Base-by-base conservation (phyloP, 352 stramenopile species). In the Phytophthora pisi region DNA sequence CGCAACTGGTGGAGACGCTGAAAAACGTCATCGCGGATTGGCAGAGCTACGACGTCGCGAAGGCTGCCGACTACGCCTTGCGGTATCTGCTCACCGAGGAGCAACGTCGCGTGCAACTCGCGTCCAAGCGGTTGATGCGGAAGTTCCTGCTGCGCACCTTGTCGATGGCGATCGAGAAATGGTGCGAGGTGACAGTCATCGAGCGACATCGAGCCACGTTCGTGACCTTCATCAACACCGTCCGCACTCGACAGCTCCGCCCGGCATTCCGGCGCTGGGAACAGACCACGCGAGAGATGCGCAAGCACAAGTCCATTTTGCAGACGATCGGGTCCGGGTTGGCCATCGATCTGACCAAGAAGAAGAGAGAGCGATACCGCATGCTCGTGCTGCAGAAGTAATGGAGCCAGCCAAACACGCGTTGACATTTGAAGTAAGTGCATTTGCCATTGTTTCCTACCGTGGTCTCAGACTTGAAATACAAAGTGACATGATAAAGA, bases 361-460 rank as follows among this genome's bases (percentile, higher is more conserved):
- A 81, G 45, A 85, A 81, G 53, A 79, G 74, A 49, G 73, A 90
- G 61, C 79, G 81, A 6, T 91, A 91, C 30, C 73, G 79, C 36
- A 89, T 89, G 73, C 75, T 90, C 3, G 83, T 88, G 38, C 52
- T 90, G 53, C 83, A 91, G 49, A 91, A 91, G 50, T 91, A 66
- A 72, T 7, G 9, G 52, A 34, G 9, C 3, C 1, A 38, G 11
- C 11, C 31, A 38, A 10, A 38, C 31, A 38, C 31, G 31, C 31
- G 7, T 38, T 38, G 7, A 38, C 31, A 5, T 38, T 57, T 45
- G 47, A 50, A 64, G 46, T 43, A 57, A 57, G 34, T 64, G 57
- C 47, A 50, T 64, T 64, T 43, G 7, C 10, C 43, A 4, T 50
- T 26, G 13, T 26, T 26, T 50, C n/a, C 5, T 46, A 50, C 8